phyloP scores from a whole-genome alignment of 495 filamentous ascomycete genomes.

The Xylaria cubensis region DNA sequence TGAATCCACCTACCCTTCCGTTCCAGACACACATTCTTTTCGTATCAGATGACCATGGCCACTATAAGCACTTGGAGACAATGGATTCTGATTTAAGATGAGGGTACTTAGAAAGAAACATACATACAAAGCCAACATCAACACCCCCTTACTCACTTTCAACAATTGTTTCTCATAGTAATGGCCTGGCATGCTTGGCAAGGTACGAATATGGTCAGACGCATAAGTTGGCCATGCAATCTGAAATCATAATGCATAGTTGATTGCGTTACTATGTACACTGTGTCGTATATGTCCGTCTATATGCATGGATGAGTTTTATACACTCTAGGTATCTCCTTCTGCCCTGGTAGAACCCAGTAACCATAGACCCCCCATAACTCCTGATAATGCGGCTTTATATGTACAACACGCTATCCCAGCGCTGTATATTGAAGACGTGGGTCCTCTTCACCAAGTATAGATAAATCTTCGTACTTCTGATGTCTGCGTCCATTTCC shows the following conservation, averaged over 20 bases:
- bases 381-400: background rate
- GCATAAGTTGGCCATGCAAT: slow-evolving; percentile 1
- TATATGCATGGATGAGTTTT: slow-evolving; percentile 18
- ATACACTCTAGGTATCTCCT: background rate
- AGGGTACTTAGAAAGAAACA: too few species aligned
- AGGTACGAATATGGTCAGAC: background rate
- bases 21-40: slow-evolving; percentile 1
- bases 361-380: background rate
- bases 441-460: background rate
- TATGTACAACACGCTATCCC: slow-evolving; percentile 1
- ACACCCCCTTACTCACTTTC: background rate
- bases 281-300: slow-evolving; percentile 20
- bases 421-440: background rate
- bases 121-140: too few species aligned
- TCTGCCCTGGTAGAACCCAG: background rate
- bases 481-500: background rate
- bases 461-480: background rate
- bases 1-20: background rate
- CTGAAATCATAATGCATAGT: slow-evolving; percentile 21
- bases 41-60: background rate
- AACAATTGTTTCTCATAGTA: background rate
- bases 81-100: too few species aligned
- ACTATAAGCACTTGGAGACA: background rate
- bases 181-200: slow-evolving; percentile 3
- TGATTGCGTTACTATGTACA: slow-evolving; percentile 2